These are phyloP conservation scores for Telopea speciosissima DNA, from an alignment of 177 flowering plant species.

Conservation along the genomic window DNA sequence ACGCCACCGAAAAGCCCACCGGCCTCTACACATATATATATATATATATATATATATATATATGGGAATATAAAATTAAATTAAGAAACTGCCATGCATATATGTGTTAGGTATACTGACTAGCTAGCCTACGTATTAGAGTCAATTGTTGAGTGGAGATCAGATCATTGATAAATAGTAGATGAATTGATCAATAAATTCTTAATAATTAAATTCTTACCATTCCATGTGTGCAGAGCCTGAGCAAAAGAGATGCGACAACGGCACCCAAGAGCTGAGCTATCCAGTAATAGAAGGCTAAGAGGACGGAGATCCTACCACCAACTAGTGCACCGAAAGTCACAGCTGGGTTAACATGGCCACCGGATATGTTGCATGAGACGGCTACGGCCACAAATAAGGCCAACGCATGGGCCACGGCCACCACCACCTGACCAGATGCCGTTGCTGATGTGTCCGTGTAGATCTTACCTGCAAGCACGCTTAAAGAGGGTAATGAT, in stretches of 20 bases:
- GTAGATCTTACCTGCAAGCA: conserved; percentile 48
- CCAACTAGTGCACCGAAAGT: conserved; percentile 85
- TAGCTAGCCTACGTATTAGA: too few species aligned
- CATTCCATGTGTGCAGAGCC: conserved; percentile 54
- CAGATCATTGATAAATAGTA: too few species aligned
- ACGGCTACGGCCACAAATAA: conserved; percentile 65
- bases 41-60: too few species aligned
- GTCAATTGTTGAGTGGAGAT: too few species aligned
- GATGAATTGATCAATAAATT: too few species aligned
- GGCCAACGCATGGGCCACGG: conserved; percentile 61
- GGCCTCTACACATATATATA: conserved; percentile 51
- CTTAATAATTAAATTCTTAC: too few species aligned
- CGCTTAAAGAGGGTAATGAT: too few species aligned
- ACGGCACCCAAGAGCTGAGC: conserved; percentile 76
- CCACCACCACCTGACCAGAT: conserved; percentile 43
- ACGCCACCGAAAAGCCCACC: conserved; percentile 41
- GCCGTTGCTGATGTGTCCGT: conserved; percentile 26
- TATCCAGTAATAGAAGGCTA: conserved; percentile 60
- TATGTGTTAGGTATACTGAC: too few species aligned
- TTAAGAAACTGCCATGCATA: too few species aligned
- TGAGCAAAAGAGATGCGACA: conserved; percentile 50
- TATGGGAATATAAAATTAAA: too few species aligned
- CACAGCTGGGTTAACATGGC: conserved; percentile 83
- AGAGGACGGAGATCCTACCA: conserved; percentile 59
- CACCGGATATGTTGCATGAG: conserved; percentile 60